phyloP scores from a whole-genome alignment of 805 yeast genomes.

The Candida succiphila region DNA sequence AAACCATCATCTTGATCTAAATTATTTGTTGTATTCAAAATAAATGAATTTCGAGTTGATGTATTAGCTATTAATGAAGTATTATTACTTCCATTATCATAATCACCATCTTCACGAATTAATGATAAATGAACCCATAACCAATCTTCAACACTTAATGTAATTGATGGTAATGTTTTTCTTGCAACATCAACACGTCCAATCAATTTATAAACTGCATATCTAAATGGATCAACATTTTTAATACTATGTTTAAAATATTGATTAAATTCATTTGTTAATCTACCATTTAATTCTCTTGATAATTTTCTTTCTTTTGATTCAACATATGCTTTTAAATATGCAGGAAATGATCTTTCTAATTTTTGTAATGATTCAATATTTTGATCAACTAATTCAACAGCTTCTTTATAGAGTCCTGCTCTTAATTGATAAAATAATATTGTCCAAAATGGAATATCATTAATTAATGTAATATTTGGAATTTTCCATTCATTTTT shows the following conservation, averaged over 20 bases:
- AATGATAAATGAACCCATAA: slow-evolving; percentile 85
- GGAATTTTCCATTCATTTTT: slow-evolving; percentile 34
- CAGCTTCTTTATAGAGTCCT: slow-evolving; percentile 73
- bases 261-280: slow-evolving; percentile 76
- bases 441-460: slow-evolving; percentile 90
- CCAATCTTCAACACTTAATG: slow-evolving; percentile 90
- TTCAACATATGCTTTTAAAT: slow-evolving; percentile 60
- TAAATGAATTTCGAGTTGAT: background rate
- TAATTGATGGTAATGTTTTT: slow-evolving; percentile 54
- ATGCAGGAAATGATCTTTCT: slow-evolving; percentile 76
- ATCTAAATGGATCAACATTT: slow-evolving; percentile 80
- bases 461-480: slow-evolving; percentile 62
- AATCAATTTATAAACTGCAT: slow-evolving; percentile 80
- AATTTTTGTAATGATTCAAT: slow-evolving; percentile 70
- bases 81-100: slow-evolving; percentile 2
- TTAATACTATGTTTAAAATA: slow-evolving; percentile 56
- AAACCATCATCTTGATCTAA: slow-evolving; percentile 37
- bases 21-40: background rate
- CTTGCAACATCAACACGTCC: slow-evolving; percentile 80
- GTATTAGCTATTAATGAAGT: background rate
- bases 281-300: slow-evolving; percentile 54
- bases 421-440: slow-evolving; percentile 77
- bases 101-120: slow-evolving; percentile 43
- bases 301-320: slow-evolving; percentile 48
- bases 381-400: slow-evolving; percentile 53